A percentile compares a stretch with the other conserved stretches of the same genome.
Conservation (phyloP, 2,329 filamentous ascomycete genomes). For the Aciculosporium take region DNA sequence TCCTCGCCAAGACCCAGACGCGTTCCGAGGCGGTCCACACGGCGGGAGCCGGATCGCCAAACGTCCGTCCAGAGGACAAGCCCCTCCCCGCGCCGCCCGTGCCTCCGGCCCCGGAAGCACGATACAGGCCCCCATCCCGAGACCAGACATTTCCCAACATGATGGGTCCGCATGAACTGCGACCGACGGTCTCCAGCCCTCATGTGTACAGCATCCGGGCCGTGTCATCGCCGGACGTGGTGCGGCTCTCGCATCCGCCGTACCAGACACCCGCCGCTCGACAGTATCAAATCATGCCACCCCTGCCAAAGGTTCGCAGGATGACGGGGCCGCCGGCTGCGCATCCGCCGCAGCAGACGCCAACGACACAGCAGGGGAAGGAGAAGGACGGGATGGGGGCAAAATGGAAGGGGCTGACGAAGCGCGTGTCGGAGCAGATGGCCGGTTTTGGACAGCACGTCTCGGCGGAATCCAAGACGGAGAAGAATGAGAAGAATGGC, state of each 20-base stretch:
- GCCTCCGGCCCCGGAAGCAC: not conserved
- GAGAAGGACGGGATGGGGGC: slow-evolving; percentile 11
- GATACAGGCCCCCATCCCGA: not conserved
- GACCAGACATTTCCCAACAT: not conserved
- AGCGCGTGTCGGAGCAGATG: slow-evolving; percentile 19
- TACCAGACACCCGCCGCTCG: slow-evolving; percentile 8
- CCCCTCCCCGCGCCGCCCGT: not conserved
- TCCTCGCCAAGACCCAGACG: not conserved
- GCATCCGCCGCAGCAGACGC: too few species aligned
- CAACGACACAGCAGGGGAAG: not conserved
- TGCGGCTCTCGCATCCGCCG: not conserved
- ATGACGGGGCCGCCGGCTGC: too few species aligned
- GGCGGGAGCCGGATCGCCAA: not conserved
- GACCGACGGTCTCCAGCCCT: not conserved
- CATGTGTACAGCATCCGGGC: not conserved
- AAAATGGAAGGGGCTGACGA: slow-evolving; percentile 21
- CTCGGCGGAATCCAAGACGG: slow-evolving; percentile 8
- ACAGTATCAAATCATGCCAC: slow-evolving; percentile 2
- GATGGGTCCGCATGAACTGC: not conserved
- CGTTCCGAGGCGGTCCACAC: not conserved
- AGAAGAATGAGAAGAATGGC: slow-evolving; percentile 11
- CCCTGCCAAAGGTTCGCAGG: too few species aligned
- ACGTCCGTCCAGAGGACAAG: not conserved
- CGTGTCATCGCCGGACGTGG: not conserved
- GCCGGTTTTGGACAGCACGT: slow-evolving; percentile 6